Evolutionary conservation across 768 basidiomycete species (phyloP), one percentile per base, ranked within the genome.

Genomic region (Termitomyces sp.): DNA sequence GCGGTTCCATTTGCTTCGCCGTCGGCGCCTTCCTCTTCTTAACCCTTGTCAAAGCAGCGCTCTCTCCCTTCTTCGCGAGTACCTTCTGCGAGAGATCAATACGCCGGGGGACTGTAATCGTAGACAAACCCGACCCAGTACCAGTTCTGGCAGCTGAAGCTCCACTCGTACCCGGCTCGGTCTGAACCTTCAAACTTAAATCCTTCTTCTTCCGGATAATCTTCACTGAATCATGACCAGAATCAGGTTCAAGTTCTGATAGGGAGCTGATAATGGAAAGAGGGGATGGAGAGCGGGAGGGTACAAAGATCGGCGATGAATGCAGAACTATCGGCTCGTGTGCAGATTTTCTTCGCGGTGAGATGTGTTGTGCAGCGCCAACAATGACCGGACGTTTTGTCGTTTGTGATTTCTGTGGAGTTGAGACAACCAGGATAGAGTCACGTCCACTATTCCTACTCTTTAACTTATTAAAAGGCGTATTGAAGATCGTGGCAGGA

Each of bases 11-110:
- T 18, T 51, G 57, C 31, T 55, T 58, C n/a, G 59, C 31, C 29
- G 59, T 51, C 37, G 48, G 55, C 13, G 58, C 52, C 55, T 75
- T 75, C 12, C 72, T 60, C 51, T 71, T 75, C 62, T 66, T 73
- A 4, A 75, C 64, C 45, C 68, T 60, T 12, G 73, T 75, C 22
- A 63, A 49, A n/a, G 73, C 72, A 26, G 51, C 62, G 36, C 69
- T 74, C 39, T 62, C 33, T 4, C 42, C 47, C 26, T 29, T 55
- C 56, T 57, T 60, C 4, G 51, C 53, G 16, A 55, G 39, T 16
- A 63, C 28, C 62, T 59, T 65, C 52, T 62, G 58, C 51, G 59
- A 39, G 20, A 45, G 36, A 49, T 62, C 37, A 5, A 62, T 39
- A 37, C 29, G 58, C 39, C 20, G 45, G 4, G 53, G 36, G 13